Base-by-base conservation (phyloP, 495 filamentous ascomycete genomes). In the Niebla homalea region DNA sequence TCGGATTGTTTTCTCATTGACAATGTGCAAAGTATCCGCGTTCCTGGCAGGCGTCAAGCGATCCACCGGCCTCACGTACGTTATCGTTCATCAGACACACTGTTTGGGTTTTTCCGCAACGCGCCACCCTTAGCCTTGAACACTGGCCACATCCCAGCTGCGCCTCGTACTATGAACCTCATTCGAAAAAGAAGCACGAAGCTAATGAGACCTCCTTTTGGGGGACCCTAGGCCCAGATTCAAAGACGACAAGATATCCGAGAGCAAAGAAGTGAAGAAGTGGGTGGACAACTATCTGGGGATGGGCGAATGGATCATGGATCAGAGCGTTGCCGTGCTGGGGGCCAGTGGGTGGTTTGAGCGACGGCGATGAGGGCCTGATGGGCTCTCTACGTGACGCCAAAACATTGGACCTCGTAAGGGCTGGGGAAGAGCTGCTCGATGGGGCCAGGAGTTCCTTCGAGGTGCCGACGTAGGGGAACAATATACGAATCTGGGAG, bases 271-370 rank as follows among this genome's bases (percentile, higher is more conserved):
- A 49, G 61, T 94, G 58, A 84, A 86, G 64, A 83, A 81, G 59
- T 96, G 88, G 84, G 76, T 98, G 57, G 87, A 90, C 60, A 94
- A 82, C 64, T 98, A 98, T 69, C 81, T 98, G 51, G 86, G 86
- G 46, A 80, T 97, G 39, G 92, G 92, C 62, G 92, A 98, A 68
- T 93, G 86, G 86, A 84, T 94, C 47, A 90, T 98, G 89, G 92
- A 98, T 62, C 84, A 90, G 69, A 92, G 88, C 5, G 87, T 96
- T 23, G 89, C 89, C 23, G 73, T 95, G 47, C 81, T 94, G 67
- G 83, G 88, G 14, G 81, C 84, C 14, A 92, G 85, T 64, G 74
- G 79, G 29, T 98, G 77, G 66, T 98, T 98, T 62, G 89, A 94
- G 67, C 76, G 90, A 59, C 84, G 74, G 62, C 80, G 89, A 67